A percentile compares a stretch with the other conserved stretches of the same genome.
Evolutionary conservation across 1,139 yeast genomes (phyloP).

Genomic region (Diutina catenulata): DNA sequence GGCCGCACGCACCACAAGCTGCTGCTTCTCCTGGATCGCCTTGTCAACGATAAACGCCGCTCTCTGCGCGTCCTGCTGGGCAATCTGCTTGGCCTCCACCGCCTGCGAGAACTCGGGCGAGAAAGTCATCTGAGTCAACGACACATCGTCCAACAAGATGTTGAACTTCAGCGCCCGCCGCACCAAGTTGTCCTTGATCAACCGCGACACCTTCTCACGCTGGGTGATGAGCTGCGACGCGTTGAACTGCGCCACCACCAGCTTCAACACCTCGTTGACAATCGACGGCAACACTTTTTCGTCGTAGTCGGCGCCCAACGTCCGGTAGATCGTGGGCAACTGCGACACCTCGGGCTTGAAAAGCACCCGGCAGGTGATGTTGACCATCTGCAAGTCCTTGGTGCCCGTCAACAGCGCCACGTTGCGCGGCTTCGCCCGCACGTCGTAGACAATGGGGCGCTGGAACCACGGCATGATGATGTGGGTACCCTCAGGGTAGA

Average conservation of each 20-base stretch:
- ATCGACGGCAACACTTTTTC: slow-evolving; percentile 94
- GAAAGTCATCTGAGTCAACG: slow-evolving; percentile 90
- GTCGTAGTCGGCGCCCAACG: slow-evolving; percentile 89
- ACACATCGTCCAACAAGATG: slow-evolving; percentile 85
- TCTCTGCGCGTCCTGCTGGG: slow-evolving; percentile 98
- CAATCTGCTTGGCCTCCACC: slow-evolving; percentile 97
- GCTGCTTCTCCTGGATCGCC: slow-evolving; percentile 96
- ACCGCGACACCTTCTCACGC: slow-evolving; percentile 88
- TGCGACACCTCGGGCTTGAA: slow-evolving; percentile 76
- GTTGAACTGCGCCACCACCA: slow-evolving; percentile 96
- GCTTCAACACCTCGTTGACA: slow-evolving; percentile 91
- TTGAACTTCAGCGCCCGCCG: slow-evolving; percentile 90
- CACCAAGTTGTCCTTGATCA: slow-evolving; percentile 81
- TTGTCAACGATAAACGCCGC: slow-evolving; percentile 96
- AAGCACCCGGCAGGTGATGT: slow-evolving; percentile 93
- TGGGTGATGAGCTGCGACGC: slow-evolving; percentile 97
- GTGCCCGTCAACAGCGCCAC: slow-evolving; percentile 98
- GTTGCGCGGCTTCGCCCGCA: slow-evolving; percentile 94
- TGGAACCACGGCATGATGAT: slow-evolving; percentile 91
- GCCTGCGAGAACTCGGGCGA: slow-evolving; percentile 97
- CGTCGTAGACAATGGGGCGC: slow-evolving; percentile 86
- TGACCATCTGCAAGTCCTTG: slow-evolving; percentile 97
- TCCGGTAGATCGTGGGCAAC: slow-evolving; percentile 77
- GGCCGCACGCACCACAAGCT: slow-evolving; percentile 88
- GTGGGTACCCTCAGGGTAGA: slow-evolving; percentile 93